These are phyloP conservation scores for Discostella stelligeroides DNA, from an alignment of 108 stramenopile genomes.

Conservation along the genomic window DNA sequence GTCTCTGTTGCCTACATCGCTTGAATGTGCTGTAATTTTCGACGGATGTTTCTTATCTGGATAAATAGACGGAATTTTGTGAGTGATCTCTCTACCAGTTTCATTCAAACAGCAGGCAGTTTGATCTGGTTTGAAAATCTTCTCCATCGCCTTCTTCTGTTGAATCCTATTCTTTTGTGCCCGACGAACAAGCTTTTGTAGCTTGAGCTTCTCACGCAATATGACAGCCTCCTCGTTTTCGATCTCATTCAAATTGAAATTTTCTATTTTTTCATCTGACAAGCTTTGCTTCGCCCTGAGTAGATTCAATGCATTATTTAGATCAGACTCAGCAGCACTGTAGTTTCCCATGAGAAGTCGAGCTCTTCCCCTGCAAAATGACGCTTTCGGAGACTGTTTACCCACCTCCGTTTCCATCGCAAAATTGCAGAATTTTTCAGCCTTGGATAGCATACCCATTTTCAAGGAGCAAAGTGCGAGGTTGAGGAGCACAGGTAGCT, in stretches of 20 bases:
- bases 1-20: conserved; percentile 3
- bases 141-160: conserved; percentile 47
- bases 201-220: conserved; percentile 47
- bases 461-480: conserved; percentile 80
- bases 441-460: conserved; percentile 75
- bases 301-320: conserved; percentile 49
- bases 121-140: conserved; percentile 19
- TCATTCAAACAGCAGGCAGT: neutral
- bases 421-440: conserved; percentile 74
- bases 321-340: conserved; percentile 53
- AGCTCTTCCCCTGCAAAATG: conserved; percentile 75
- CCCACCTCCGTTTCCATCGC: conserved; percentile 56
- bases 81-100: neutral
- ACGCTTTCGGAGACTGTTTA: conserved; percentile 53
- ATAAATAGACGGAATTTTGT: conserved; percentile 22
- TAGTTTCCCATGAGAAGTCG: conserved; percentile 73
- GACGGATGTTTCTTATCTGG: conserved; percentile 28
- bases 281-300: conserved; percentile 1
- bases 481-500: conserved; percentile 83
- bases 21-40: conserved; percentile 10
- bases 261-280: neutral
- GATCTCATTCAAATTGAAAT: conserved; percentile 10
- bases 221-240: conserved; percentile 29
- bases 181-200: conserved; percentile 19
- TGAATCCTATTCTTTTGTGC: conserved; percentile 36